These are phyloP conservation scores for Melanopsichium pennsylvanicum DNA, from an alignment of 1,284 basidiomycete genomes.

Conservation along the genomic window DNA sequence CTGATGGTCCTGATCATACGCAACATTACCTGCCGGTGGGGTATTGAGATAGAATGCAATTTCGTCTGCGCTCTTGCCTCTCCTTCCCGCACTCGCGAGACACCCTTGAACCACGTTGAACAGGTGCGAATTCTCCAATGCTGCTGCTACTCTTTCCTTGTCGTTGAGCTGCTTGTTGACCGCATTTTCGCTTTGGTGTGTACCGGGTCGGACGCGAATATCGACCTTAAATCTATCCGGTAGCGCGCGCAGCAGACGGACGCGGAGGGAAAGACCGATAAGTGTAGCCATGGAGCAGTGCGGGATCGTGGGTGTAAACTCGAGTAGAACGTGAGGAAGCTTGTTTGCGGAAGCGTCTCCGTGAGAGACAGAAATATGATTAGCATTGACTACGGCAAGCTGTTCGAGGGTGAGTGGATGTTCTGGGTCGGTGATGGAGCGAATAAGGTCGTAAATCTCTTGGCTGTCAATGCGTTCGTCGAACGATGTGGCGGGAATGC, in stretches of 20 bases:
- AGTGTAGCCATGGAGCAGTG: constrained; percentile 98
- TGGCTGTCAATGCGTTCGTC: constrained; percentile 53
- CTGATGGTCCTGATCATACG: constrained; percentile 16
- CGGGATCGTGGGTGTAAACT: constrained; percentile 88
- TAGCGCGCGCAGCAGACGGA: constrained; percentile 85
- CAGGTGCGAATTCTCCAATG: constrained; percentile 88
- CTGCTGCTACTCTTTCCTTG: constrained; percentile 97
- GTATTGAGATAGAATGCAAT: constrained; percentile 21
- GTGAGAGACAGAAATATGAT: constrained; percentile 78
- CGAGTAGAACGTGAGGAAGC: constrained; percentile 70
- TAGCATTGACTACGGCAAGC: constrained; percentile 88
- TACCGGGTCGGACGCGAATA: constrained; percentile 89
- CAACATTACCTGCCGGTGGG: constrained; percentile 12
- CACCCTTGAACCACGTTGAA: constrained; percentile 89
- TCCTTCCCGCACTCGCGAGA: constrained; percentile 71
- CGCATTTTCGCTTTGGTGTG: constrained; percentile 91
- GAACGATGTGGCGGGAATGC: neutral
- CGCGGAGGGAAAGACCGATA: constrained; percentile 92
- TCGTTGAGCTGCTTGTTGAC: constrained; percentile 99
- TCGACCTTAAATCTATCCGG: constrained; percentile 94
- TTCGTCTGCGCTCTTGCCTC: constrained; percentile 61
- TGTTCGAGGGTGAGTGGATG: constrained; percentile 95
- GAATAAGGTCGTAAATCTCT: constrained; percentile 74
- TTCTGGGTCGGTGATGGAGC: constrained; percentile 94
- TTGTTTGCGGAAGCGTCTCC: constrained; percentile 37